Evolutionary conservation across 2,329 filamentous ascomycete species (phyloP), one percentile per base, ranked within the genome.

Genomic region (Talaromyces sp.): DNA sequence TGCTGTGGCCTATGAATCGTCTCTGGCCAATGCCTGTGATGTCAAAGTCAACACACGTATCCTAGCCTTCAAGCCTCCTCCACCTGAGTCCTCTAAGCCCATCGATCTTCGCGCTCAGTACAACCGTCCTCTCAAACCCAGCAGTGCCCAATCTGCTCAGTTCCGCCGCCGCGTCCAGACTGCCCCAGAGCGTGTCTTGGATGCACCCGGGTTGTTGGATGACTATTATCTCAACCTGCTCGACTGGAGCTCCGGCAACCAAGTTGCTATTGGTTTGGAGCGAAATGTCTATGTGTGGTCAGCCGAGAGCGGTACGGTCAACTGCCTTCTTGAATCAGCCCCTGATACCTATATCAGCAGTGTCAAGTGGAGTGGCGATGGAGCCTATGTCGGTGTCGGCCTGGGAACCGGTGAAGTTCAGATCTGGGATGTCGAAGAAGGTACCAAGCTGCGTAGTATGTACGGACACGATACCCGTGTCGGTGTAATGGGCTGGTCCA

Each of bases 181-280:
- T 8, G 93, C 94, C 13, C 95, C 95, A 11, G 95, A 99, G 81
- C 91, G 95, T 69, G 95, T 99, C 15, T 87, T 99, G 31, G 95
- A 99, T 79, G 95, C 95, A 4, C 95, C 95, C 6, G 95, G 94
- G 64, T 87, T 99, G 62, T 90, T 98, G 67, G 95, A 99, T 74
- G 95, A 99, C 82, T 99, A 98, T 86, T 99, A 99, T 79, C 90
- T 99, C 72, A 99, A 99, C 84, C 86, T 99, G 45, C 88, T 99
- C 31, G 95, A 99, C 83, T 99, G 95, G 95, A 97, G 93, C 76
- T 95, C 93, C 7, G 90, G 91, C 67, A 99, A 99, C 84, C 95
- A 99, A 80, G 94, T 99, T 63, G 95, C 95, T 58, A 98, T 99
- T 76, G 95, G 94, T 65, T 88, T 99, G 13, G 95, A 98, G 83